Percentiles rank a stretch among this genome's conserved stretches.
Evolutionary conservation across 2,329 filamentous ascomycete genomes (phyloP).

Genomic region (Penicillium vulpinum): DNA sequence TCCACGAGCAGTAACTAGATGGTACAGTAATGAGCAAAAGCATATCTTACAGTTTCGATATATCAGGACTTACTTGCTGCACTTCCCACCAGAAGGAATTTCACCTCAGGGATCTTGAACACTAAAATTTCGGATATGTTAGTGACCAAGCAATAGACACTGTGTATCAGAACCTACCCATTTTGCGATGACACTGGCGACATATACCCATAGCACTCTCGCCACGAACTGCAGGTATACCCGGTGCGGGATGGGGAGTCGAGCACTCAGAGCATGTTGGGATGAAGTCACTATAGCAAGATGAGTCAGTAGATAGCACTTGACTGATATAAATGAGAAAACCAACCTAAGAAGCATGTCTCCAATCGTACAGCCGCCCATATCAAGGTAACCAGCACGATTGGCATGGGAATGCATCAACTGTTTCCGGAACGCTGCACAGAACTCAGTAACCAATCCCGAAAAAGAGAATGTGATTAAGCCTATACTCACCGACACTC

Average conservation of each 20-base stretch:
- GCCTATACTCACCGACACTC: slow-evolving; percentile 42
- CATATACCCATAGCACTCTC: slow-evolving; percentile 74
- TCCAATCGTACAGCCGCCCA: slow-evolving; percentile 70
- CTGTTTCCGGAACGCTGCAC: slow-evolving; percentile 61
- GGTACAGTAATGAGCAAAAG: slow-evolving; percentile 6
- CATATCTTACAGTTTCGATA: not conserved
- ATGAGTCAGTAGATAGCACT: slow-evolving; percentile 2
- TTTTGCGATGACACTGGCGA: slow-evolving; percentile 74
- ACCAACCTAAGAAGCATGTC: slow-evolving; percentile 71
- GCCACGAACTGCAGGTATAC: slow-evolving; percentile 70
- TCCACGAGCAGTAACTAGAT: slow-evolving; percentile 31
- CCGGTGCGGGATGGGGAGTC: slow-evolving; percentile 60
- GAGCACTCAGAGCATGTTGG: slow-evolving; percentile 79
- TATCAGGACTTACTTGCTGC: slow-evolving; percentile 45
- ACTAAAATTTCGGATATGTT: slow-evolving; percentile 35
- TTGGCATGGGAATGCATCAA: slow-evolving; percentile 71
- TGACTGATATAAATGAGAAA: not conserved
- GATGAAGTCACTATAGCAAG: slow-evolving; percentile 64
- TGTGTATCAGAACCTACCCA: slow-evolving; percentile 52
- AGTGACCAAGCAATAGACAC: not conserved
- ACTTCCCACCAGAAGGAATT: slow-evolving; percentile 70
- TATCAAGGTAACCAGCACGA: slow-evolving; percentile 76
- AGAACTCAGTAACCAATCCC: not conserved
- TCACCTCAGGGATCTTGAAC: slow-evolving; percentile 75
- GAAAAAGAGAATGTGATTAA: not conserved